A percentile compares a stretch with the other conserved stretches of the same genome.
These are phyloP conservation scores for Yamadazyma epiphylla DNA, from an alignment of 1,139 yeast genomes.

Conservation along the genomic window DNA sequence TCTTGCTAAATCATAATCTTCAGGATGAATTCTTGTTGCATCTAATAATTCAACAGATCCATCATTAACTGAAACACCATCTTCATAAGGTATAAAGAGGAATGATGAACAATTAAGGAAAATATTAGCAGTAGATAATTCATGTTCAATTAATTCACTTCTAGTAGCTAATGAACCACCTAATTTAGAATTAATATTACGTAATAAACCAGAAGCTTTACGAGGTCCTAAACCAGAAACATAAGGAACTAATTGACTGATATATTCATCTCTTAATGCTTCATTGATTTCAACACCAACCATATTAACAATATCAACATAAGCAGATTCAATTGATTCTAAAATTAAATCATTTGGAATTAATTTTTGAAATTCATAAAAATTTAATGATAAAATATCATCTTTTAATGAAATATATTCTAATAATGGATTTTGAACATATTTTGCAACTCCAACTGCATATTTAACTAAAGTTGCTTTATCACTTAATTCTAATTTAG, in stretches of 20 bases:
- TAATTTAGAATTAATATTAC: constrained; percentile 68
- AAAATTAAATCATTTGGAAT: constrained; percentile 61
- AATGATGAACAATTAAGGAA: constrained; percentile 93
- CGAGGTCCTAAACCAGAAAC: constrained; percentile 94
- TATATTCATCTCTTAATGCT: constrained; percentile 72
- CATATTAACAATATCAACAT: constrained; percentile 86
- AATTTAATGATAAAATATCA: constrained; percentile 65
- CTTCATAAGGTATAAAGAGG: constrained; percentile 73
- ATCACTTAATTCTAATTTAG: constrained; percentile 79
- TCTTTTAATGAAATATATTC: constrained; percentile 83
- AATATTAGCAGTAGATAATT: constrained; percentile 71
- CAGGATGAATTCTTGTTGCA: constrained; percentile 96
- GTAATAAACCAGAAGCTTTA: constrained; percentile 82
- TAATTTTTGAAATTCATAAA: constrained; percentile 73
- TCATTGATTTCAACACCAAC: constrained; percentile 93
- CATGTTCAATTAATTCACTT: constrained; percentile 75
- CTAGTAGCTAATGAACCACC: constrained; percentile 70
- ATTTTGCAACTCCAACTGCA: constrained; percentile 86
- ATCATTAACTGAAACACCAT: constrained; percentile 45
- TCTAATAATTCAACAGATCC: constrained; percentile 75
- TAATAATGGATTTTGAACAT: constrained; percentile 82
- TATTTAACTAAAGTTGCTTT: constrained; percentile 80
- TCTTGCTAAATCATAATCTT: constrained; percentile 91
- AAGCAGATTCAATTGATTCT: constrained; percentile 72
- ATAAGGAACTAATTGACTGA: constrained; percentile 69